Evolutionary conservation across 225 moss, liverwort and hornwort species (phyloP), one percentile per base, ranked within the genome.

Genomic region (Polytrichum formosum): DNA sequence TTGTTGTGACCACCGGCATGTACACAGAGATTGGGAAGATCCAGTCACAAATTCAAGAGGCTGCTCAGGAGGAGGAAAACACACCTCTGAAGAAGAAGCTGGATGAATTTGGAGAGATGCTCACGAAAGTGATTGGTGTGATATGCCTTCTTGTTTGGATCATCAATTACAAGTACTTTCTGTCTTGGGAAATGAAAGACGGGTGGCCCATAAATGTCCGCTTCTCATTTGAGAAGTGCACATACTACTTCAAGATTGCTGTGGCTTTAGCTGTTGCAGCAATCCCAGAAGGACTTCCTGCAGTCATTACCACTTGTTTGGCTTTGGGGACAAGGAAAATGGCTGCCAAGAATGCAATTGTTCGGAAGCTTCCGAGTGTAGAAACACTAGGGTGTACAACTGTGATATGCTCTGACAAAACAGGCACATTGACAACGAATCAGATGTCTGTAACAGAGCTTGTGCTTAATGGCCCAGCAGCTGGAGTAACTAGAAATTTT

Each of bases 371-470:
- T 2, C 95, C 93, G 0, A 96, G 93, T 71, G 95, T 96, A 18
- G 95, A 96, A 78, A 96, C 95, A 29, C 75, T 96, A 25, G 95
- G 95, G 23, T 96, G 95, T 77, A 96, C 95, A 8, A 96, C 93
- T 28, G 93, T 96, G 55, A 96, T 96, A 55, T 96, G 95, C 69
- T 96, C 95, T 37, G 93, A 96, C 69, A 96, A 96, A 80, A 96
- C 95, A 1, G 95, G 95, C 74, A 96, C 95, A 17, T 72, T 96
- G 65, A 96, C 95, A 21, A 96, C 95, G 4, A 96, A 96, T 67
- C 95, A 96, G 76, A 96, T 96, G 95, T 90, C 95, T n/a, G 95
- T 93, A 17, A 90, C 85, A 63, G 91, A 96, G 82, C 77, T 96
- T 31, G 82, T 96, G 21, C 76, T 88, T 6, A 96, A 88, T 67